Percentiles rank a stretch among this genome's conserved stretches.
Evolutionary conservation across 768 basidiomycete species (phyloP).

Genomic region (Phlegmacium glaucopus): DNA sequence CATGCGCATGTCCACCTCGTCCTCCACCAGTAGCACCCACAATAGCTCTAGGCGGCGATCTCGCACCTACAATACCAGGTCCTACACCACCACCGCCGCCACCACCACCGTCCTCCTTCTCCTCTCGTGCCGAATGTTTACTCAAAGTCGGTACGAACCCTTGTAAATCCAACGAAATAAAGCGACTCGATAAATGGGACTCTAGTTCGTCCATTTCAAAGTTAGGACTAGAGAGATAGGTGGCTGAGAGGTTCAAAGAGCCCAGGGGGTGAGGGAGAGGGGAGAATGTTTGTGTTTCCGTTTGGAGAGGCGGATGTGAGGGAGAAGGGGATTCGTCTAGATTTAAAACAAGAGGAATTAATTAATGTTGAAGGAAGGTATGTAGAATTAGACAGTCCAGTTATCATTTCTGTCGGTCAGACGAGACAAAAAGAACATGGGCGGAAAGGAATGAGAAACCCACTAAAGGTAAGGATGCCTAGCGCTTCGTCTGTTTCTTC

Average conservation of each 20-base stretch:
- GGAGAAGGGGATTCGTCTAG: constrained; percentile 30
- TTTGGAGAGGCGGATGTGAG: constrained; percentile 36
- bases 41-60: constrained; percentile 21
- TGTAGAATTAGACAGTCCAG: neutral
- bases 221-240: constrained; percentile 62
- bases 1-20: constrained; percentile 2
- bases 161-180: constrained; percentile 63
- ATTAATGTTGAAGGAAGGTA: neutral
- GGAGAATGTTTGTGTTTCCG: constrained; percentile 58
- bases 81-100: constrained; percentile 17
- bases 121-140: constrained; percentile 59
- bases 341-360: constrained; percentile 2
- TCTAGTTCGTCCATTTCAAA: constrained; percentile 79
- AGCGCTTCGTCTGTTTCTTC: constrained; percentile 11
- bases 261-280: constrained; percentile 68
- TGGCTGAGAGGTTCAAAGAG: constrained; percentile 54
- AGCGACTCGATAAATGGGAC: constrained; percentile 68
- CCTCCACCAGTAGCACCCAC: constrained; percentile 14
- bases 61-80: constrained; percentile 8
- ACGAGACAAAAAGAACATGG: neutral
- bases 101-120: constrained; percentile 33
- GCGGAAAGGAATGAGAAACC: constrained; percentile 11
- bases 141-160: constrained; percentile 73
- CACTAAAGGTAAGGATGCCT: constrained; percentile 37
- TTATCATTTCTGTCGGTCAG: neutral